phyloP scores from a whole-genome alignment of 2,329 filamentous ascomycete species.

The Sporothrix protearum region DNA sequence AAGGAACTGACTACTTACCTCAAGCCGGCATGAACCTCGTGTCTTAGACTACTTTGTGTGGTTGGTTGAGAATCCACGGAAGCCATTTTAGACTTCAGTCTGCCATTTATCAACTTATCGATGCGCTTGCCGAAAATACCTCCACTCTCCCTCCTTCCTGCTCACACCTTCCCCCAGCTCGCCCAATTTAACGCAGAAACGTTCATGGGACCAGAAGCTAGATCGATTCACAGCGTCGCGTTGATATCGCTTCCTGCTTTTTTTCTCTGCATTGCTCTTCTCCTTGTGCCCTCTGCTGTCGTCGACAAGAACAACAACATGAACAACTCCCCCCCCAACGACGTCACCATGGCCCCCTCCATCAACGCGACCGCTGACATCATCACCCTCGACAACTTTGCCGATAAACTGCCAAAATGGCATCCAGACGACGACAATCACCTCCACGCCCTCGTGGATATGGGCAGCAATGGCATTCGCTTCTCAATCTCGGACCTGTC shows the following conservation, averaged over 20 bases:
- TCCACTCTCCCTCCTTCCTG: background rate
- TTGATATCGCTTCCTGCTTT: background rate
- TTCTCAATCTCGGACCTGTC: constrained; percentile 85
- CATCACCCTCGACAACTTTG: constrained; percentile 52
- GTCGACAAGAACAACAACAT: constrained; percentile 35
- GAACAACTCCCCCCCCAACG: constrained; percentile 18
- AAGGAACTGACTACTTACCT: background rate
- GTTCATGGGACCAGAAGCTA: background rate
- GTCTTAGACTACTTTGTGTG: background rate
- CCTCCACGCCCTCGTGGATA: constrained; percentile 56
- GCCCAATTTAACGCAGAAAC: background rate
- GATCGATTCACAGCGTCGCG: background rate
- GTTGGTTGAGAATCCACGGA: background rate
- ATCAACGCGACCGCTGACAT: constrained; percentile 34
- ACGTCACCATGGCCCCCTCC: constrained; percentile 25
- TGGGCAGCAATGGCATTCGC: constrained; percentile 83
- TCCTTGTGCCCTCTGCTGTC: background rate
- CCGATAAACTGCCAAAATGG: constrained; percentile 49
- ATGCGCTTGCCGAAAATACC: background rate
- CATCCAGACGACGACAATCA: constrained; percentile 45
- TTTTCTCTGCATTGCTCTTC: background rate
- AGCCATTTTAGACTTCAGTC: background rate
- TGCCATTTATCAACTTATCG: background rate
- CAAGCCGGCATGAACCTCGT: background rate
- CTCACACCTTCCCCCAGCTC: background rate